Conservation (phyloP, 257 asterid species). For the Agastache rugosa region DNA sequence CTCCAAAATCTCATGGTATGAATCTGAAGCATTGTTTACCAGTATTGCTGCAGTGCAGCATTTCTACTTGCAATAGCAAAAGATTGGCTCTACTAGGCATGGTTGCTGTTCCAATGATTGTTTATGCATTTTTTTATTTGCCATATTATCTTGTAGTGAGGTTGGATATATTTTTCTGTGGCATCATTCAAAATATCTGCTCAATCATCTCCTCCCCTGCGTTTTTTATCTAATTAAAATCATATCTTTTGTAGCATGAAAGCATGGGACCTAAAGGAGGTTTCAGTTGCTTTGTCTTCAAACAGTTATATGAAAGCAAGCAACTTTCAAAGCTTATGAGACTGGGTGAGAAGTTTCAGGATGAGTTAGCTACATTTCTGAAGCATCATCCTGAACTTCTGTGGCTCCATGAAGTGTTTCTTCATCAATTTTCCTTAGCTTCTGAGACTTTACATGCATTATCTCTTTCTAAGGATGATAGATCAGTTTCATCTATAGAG, state of each 20-base stretch:
- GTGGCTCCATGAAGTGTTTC: slow-evolving; percentile 94
- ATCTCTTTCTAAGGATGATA: slow-evolving; percentile 69
- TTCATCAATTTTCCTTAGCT: slow-evolving; percentile 84
- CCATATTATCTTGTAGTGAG: slow-evolving; percentile 20
- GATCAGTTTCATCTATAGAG: slow-evolving; percentile 44
- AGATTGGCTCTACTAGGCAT: slow-evolving; percentile 11
- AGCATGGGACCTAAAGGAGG: slow-evolving; percentile 96
- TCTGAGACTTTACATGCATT: slow-evolving; percentile 80
- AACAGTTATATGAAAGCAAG: slow-evolving; percentile 68
- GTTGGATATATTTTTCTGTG: not conserved
- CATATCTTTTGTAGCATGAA: slow-evolving; percentile 65
- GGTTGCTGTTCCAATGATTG: slow-evolving; percentile 4
- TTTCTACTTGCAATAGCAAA: slow-evolving; percentile 22
- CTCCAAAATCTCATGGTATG: slow-evolving; percentile 87
- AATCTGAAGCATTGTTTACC: slow-evolving; percentile 14
- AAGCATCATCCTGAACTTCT: slow-evolving; percentile 75
- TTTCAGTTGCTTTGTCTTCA: slow-evolving; percentile 84
- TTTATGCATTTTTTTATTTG: slow-evolving; percentile 4
- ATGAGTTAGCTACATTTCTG: slow-evolving; percentile 72
- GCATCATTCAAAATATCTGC: slow-evolving; percentile 17
- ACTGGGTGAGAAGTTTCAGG: slow-evolving; percentile 91
- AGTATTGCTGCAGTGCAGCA: slow-evolving; percentile 11
- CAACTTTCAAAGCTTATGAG: slow-evolving; percentile 82
- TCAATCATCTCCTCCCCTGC: slow-evolving; percentile 14
- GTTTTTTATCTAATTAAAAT: slow-evolving; percentile 12